Percentiles rank a stretch among this genome's conserved stretches.
These are phyloP conservation scores for Cornus suecica DNA, from an alignment of 148 eudicot genomes.

Conservation along the genomic window DNA sequence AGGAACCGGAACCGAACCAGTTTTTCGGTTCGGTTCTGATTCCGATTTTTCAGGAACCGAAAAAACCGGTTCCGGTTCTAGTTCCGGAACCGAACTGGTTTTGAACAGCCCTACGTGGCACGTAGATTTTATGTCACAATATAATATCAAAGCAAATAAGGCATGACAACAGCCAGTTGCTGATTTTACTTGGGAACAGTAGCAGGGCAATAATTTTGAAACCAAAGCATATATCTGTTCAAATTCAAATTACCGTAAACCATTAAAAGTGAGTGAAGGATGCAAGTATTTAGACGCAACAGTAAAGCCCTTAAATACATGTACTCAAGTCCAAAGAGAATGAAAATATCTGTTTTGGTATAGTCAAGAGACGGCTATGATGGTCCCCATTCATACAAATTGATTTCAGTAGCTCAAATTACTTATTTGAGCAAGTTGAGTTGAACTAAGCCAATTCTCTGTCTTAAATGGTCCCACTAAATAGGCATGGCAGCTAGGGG, in stretches of 20 bases:
- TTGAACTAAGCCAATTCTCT: not conserved
- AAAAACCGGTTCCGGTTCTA: no score
- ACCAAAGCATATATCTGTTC: not conserved
- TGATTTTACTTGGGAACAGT: no score
- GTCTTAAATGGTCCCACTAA: slow-evolving; percentile 4
- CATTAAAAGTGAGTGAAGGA: not conserved
- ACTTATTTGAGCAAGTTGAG: not conserved
- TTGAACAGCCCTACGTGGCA: no score
- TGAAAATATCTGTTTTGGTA: not conserved
- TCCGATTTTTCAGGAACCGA: no score
- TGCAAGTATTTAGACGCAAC: not conserved
- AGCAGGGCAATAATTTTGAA: not conserved
- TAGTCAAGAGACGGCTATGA: not conserved
- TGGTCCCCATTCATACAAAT: not conserved
- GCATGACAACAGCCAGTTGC: not conserved
- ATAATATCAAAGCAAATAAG: no score
- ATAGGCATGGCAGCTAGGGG: not conserved
- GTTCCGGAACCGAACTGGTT: not conserved
- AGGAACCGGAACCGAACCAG: no score
- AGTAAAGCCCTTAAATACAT: not conserved
- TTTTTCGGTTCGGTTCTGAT: no score
- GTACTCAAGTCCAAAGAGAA: not conserved
- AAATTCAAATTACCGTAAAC: not conserved
- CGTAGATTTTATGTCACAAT: no score
- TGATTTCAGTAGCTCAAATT: not conserved